Percentiles rank a stretch among this genome's conserved stretches.
Conservation (phyloP, 148 eudicot species). For the Drosera capensis region DNA sequence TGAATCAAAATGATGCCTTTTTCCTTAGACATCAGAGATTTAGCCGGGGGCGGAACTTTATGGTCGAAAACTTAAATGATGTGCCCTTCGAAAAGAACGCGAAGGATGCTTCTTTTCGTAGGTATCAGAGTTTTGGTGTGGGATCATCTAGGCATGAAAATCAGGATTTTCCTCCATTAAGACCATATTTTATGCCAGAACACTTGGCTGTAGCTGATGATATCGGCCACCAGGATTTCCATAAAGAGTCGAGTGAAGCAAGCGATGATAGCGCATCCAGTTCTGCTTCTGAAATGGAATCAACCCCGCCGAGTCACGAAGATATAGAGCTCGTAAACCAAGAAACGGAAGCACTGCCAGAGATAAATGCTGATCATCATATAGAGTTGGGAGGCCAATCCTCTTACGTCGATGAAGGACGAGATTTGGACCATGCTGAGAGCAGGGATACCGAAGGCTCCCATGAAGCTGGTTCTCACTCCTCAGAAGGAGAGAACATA, state of each 20-base stretch:
- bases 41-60: conserved; percentile 2
- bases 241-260: conserved; percentile 40
- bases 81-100: neutral
- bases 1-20: conserved; percentile 13
- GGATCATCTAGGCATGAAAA: conserved; percentile 20
- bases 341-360: conserved; percentile 13
- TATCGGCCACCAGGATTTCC: conserved; percentile 23
- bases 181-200: conserved; percentile 30
- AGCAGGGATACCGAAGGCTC: neutral
- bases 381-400: conserved; percentile 41
- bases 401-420: conserved; percentile 17
- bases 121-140: conserved; percentile 18
- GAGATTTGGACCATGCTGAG: conserved; percentile 2
- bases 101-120: conserved; percentile 5
- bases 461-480: neutral
- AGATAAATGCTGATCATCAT: conserved; percentile 18
- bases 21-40: conserved; percentile 33
- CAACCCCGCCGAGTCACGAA: conserved; percentile 20
- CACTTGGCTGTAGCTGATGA: conserved; percentile 14
- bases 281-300: conserved; percentile 41
- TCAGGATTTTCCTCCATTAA: conserved; percentile 9
- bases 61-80: neutral
- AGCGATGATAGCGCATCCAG: conserved; percentile 34
- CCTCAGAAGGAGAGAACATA: neutral
- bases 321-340: conserved; percentile 10